Evolutionary conservation across 306 rosid species (phyloP).

Genomic region (Begonia peltatifolia): DNA sequence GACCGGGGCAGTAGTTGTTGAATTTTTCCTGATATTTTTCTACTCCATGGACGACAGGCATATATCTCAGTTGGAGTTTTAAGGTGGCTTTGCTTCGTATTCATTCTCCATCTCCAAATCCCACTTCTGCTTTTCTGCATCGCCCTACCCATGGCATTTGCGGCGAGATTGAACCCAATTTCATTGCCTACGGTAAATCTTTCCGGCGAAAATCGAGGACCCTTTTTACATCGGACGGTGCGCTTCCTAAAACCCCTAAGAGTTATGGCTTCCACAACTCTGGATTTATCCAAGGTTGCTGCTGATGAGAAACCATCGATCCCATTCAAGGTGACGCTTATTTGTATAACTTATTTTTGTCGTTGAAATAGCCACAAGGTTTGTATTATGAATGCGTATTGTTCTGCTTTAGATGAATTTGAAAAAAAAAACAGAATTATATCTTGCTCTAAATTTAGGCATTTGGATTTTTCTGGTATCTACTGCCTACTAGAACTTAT

Average conservation of each 20-base stretch:
- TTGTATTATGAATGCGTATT: neutral
- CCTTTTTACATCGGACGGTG: conserved; percentile 19
- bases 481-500: neutral
- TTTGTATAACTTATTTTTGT: neutral
- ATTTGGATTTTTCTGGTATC: conserved; percentile 2
- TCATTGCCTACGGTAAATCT: conserved; percentile 28
- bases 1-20: too few species aligned
- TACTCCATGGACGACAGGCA: neutral
- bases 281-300: conserved; percentile 54
- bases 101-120: neutral
- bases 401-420: neutral
- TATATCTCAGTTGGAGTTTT: too few species aligned
- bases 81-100: too few species aligned
- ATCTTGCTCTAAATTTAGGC: neutral
- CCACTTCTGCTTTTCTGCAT: neutral
- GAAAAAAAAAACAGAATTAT: too few species aligned
- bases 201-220: conserved; percentile 23
- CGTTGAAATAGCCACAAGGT: neutral
- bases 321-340: conserved; percentile 43
- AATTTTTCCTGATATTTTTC: neutral
- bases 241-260: conserved; percentile 24
- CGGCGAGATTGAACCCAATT: conserved; percentile 39
- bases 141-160: conserved; percentile 41
- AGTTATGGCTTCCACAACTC: conserved; percentile 60
- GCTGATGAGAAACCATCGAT: conserved; percentile 30